Evolutionary conservation across 208 protist species (phyloP), one percentile per base, ranked within the genome.

Genomic region (Wallacemonas sp.): DNA sequence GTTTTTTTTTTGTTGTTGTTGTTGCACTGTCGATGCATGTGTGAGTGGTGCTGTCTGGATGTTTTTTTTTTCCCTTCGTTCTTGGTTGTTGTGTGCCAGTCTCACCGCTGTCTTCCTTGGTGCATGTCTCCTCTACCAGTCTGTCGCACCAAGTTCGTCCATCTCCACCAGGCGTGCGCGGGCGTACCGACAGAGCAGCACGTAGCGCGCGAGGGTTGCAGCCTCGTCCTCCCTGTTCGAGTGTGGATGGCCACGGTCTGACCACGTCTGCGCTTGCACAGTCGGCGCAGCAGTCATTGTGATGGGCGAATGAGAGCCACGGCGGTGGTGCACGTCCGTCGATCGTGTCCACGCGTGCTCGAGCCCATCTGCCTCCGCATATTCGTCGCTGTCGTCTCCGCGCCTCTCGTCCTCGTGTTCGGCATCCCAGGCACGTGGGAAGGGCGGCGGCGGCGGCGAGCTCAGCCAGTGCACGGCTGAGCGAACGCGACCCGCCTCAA

Each of bases 51-150:
- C 7, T 41, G 44, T 49, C 12, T 50, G 22, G 10, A 49, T 36
- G 22, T 18, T 23, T 49, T 49, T 49, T 49, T 23, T 32, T 65
- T 65, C 39, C 63, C 61, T 80, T 83, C 36, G 36, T 41, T 7
- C 36, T 41, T 41, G 7, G 36, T 0, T 41, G 36, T 1, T 41
- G 36, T n/a, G n/a, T n/a, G n/a, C n/a, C n/a, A n/a, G n/a, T 0
- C 36, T 41, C 36, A 14, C 36, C 36, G 10, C 14, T 50, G n/a
- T 25, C 44, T 22, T 25, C n/a, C n/a, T 16, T 25, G 12, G 5
- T 25, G 44, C 44, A 25, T 50, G 10, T 18, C 16, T 50, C 0
- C 0, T 7, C 11, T 18, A 16, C 44, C 16, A 25, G 5, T 18
- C n/a, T 7, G 44, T 8, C 25, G n/a, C 49, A 7, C 20, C n/a